Evolutionary conservation across 768 basidiomycete species (phyloP).

Genomic region (Tulasnella calospora): DNA sequence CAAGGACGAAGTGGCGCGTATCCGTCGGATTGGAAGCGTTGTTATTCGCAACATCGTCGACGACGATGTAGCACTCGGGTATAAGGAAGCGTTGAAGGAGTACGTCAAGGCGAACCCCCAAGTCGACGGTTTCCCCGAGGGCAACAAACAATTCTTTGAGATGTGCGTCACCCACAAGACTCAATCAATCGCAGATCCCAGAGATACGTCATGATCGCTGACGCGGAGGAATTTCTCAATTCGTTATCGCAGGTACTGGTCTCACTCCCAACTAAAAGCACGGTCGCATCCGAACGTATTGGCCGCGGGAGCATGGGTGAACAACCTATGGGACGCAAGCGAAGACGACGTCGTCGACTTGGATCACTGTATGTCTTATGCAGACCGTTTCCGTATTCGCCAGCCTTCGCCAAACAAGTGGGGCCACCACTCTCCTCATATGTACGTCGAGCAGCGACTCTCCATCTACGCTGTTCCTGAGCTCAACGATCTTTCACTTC

Average conservation of each 20-base stretch:
- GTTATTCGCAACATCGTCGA: constrained; percentile 60
- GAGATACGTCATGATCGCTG: constrained; percentile 24
- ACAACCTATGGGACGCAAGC: constrained; percentile 55
- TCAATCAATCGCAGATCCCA: background rate
- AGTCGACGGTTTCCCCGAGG: constrained; percentile 40
- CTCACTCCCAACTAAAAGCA: constrained; percentile 58
- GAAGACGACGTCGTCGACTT: constrained; percentile 53
- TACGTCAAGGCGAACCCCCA: constrained; percentile 56
- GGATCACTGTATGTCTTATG: constrained; percentile 59
- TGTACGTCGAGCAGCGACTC: constrained; percentile 29
- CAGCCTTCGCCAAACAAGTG: constrained; percentile 56
- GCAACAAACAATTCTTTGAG: constrained; percentile 68
- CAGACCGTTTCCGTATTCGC: constrained; percentile 69
- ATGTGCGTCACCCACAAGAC: constrained; percentile 50
- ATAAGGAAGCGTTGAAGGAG: constrained; percentile 54
- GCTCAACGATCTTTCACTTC: constrained; percentile 3
- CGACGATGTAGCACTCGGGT: constrained; percentile 49
- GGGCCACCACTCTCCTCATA: constrained; percentile 50
- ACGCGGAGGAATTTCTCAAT: background rate
- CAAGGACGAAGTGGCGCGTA: constrained; percentile 44
- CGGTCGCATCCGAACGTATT: constrained; percentile 64
- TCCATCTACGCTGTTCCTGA: background rate
- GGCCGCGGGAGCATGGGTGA: constrained; percentile 53
- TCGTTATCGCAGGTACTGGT: constrained; percentile 37
- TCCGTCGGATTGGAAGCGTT: constrained; percentile 54